Conservation (phyloP, 345 rosid genomes). For the Noccaea caerulescens region DNA sequence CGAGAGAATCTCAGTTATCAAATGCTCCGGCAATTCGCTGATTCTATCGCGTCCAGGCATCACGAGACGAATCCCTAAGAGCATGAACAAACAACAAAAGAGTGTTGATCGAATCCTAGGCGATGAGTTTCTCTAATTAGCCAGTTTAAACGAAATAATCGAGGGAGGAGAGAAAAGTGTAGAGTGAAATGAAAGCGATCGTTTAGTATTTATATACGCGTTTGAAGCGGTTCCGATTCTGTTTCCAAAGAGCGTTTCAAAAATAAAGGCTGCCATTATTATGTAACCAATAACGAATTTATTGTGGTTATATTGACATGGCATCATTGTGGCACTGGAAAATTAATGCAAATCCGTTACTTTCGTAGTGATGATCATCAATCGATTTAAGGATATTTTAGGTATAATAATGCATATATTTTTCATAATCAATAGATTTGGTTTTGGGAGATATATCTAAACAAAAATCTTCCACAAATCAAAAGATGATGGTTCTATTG, state of each 20-base stretch:
- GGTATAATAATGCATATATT: neutral
- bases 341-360: neutral
- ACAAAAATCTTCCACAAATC: too few species aligned
- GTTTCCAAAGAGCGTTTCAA: neutral
- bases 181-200: neutral
- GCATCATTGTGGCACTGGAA: neutral
- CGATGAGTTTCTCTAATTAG: constrained; percentile 2
- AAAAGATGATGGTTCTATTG: too few species aligned
- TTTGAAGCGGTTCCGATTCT: neutral
- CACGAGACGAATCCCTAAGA: constrained; percentile 2
- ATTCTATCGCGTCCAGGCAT: constrained; percentile 7
- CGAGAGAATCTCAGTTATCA: neutral
- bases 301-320: too few species aligned
- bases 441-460: neutral
- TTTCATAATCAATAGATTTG: neutral
- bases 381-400: neutral
- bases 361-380: neutral
- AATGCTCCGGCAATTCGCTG: constrained; percentile 10
- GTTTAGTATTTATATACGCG: neutral
- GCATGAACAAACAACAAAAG: neutral
- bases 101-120: neutral
- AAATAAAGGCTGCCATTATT: neutral
- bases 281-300: neutral
- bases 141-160: neutral
- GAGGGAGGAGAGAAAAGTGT: neutral